Evolutionary conservation across 2,329 filamentous ascomycete species (phyloP).

Genomic region (Diplodia mutila): DNA sequence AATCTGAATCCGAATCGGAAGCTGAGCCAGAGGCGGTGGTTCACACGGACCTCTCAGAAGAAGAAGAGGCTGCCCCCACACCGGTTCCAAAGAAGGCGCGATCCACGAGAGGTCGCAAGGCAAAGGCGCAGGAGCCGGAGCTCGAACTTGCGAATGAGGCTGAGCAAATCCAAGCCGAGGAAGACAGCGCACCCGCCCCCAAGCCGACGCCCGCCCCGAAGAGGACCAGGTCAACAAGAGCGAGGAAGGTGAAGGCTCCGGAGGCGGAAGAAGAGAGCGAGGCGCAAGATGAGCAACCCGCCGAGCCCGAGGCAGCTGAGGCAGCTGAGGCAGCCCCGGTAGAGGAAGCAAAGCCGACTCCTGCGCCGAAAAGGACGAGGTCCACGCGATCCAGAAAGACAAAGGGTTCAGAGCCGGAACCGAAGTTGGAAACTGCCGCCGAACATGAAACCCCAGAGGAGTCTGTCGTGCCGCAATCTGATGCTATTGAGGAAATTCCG

Average conservation of each 20-base stretch:
- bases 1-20: not conserved
- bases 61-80: conserved; percentile 1
- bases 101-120: conserved; percentile 20
- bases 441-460: conserved; percentile 30
- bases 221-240: conserved; percentile 14
- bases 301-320: not conserved
- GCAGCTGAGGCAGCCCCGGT: not conserved
- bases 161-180: not conserved
- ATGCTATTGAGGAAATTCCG: conserved; percentile 32
- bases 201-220: conserved; percentile 1
- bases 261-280: not conserved
- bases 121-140: conserved; percentile 2
- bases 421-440: conserved; percentile 29
- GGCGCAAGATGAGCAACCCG: not conserved
- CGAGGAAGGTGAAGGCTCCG: conserved; percentile 1
- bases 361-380: conserved; percentile 4
- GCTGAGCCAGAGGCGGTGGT: not conserved
- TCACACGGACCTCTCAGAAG: not conserved
- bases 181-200: not conserved
- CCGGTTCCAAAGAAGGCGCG: conserved; percentile 1
- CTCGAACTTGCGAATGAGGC: not conserved
- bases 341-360: not conserved
- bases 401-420: not conserved
- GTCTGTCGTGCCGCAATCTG: conserved; percentile 30
- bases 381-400: conserved; percentile 5